Percentiles rank a stretch among this genome's conserved stretches.
Evolutionary conservation across 2,329 filamentous ascomycete genomes (phyloP).

Genomic region (Fusarium sp.): DNA sequence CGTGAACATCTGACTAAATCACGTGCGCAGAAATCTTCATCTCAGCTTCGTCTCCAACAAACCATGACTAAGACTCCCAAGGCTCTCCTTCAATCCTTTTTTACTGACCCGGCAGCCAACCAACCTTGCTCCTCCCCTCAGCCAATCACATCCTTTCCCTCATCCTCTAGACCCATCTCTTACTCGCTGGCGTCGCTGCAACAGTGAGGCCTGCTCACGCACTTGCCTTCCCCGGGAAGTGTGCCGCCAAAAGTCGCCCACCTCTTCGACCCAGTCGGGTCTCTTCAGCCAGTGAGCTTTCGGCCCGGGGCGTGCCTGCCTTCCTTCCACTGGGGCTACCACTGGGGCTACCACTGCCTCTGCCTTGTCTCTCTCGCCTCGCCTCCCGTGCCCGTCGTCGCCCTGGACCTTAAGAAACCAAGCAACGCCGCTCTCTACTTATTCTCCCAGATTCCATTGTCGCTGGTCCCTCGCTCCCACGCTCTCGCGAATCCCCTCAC

Average conservation of each 20-base stretch:
- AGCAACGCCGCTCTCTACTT: conserved; percentile 37
- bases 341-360: conserved; percentile 21
- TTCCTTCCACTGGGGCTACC: conserved; percentile 2
- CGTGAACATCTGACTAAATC: not conserved
- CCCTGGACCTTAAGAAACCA: conserved; percentile 36
- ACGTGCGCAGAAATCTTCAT: not conserved
- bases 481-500: conserved; percentile 28
- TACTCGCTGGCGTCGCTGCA: conserved; percentile 23
- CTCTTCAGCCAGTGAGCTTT: conserved; percentile 26
- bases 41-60: not conserved
- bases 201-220: conserved; percentile 22
- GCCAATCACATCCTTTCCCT: conserved; percentile 24
- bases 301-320: conserved; percentile 21
- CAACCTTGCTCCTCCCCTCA: not conserved
- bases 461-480: conserved; percentile 31
- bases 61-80: conserved; percentile 29
- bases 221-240: conserved; percentile 37
- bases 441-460: conserved; percentile 40
- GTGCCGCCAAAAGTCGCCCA: conserved; percentile 32
- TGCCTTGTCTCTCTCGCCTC: conserved; percentile 30
- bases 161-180: conserved; percentile 17
- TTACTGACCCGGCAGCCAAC: conserved; percentile 6
- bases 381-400: conserved; percentile 31
- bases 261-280: not conserved
- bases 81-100: conserved; percentile 28